Evolutionary conservation across 1,139 yeast species (phyloP).

Genomic region (Magnusiomyces tetraspermus): DNA sequence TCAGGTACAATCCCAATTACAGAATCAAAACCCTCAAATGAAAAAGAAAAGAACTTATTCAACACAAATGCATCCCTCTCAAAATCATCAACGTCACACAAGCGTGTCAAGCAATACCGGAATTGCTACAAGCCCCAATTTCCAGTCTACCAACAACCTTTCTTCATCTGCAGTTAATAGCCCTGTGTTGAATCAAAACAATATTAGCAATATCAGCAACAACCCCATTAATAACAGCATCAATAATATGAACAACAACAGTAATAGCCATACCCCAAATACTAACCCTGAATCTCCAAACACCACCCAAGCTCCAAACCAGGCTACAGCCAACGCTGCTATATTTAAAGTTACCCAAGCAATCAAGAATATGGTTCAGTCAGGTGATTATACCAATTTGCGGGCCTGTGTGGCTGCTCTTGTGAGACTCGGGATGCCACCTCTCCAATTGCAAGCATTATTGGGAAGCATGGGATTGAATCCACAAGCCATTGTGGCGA

Average conservation of each 20-base stretch:
- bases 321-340: background rate
- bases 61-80: no score
- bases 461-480: background rate
- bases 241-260: background rate
- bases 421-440: background rate
- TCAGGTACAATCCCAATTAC: slow-evolving; percentile 15
- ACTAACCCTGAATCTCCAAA: background rate
- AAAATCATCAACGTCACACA: background rate
- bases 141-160: background rate
- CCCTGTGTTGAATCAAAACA: background rate
- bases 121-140: background rate
- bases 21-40: slow-evolving; percentile 14
- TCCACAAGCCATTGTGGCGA: background rate
- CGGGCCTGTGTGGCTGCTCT: background rate
- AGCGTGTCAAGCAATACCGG: background rate
- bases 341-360: background rate
- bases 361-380: background rate
- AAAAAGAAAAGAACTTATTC: no score
- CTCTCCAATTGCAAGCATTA: background rate
- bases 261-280: no score
- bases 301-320: background rate
- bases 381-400: background rate
- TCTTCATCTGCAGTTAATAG: background rate
- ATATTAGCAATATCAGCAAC: background rate
- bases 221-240: background rate